Evolutionary conservation across 1,284 basidiomycete genomes (phyloP).

Genomic region (Puccinia hordei): DNA sequence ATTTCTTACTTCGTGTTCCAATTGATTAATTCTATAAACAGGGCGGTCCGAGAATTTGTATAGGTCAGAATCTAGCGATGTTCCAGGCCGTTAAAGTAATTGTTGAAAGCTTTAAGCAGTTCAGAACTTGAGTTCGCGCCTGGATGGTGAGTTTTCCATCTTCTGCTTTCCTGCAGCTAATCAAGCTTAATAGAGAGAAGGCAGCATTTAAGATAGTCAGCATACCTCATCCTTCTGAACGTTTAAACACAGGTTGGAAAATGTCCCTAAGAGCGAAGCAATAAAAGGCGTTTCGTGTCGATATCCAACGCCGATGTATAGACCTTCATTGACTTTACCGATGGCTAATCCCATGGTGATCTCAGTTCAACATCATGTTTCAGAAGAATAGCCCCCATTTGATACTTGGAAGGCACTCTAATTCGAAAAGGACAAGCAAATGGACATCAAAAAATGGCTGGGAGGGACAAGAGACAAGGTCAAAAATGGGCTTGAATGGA

Average conservation of each 20-base stretch:
- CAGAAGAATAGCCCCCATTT: too few species aligned
- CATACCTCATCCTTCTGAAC: background rate
- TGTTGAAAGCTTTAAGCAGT: constrained; percentile 22
- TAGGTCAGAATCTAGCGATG: constrained; percentile 43
- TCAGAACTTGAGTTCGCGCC: constrained; percentile 29
- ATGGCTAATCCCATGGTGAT: constrained; percentile 8
- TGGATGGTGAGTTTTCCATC: constrained; percentile 24
- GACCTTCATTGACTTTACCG: constrained; percentile 1
- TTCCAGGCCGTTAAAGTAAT: constrained; percentile 32
- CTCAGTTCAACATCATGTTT: background rate
- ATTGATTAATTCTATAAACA: background rate
- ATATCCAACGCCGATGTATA: constrained; percentile 27
- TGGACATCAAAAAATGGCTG: too few species aligned
- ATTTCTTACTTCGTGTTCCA: background rate
- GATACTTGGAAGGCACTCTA: too few species aligned
- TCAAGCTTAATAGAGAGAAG: background rate
- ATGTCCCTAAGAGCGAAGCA: constrained; percentile 14
- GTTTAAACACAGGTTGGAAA: constrained; percentile 8
- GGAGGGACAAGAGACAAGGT: too few species aligned
- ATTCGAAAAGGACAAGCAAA: too few species aligned
- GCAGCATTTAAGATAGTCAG: background rate
- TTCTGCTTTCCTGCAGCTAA: background rate
- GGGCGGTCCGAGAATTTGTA: constrained; percentile 39
- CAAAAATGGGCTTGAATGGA: too few species aligned
- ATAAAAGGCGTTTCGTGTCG: background rate